A percentile compares a stretch with the other conserved stretches of the same genome.
These are phyloP conservation scores for Candida ortonii DNA, from an alignment of 805 yeast species.

Conservation along the genomic window DNA sequence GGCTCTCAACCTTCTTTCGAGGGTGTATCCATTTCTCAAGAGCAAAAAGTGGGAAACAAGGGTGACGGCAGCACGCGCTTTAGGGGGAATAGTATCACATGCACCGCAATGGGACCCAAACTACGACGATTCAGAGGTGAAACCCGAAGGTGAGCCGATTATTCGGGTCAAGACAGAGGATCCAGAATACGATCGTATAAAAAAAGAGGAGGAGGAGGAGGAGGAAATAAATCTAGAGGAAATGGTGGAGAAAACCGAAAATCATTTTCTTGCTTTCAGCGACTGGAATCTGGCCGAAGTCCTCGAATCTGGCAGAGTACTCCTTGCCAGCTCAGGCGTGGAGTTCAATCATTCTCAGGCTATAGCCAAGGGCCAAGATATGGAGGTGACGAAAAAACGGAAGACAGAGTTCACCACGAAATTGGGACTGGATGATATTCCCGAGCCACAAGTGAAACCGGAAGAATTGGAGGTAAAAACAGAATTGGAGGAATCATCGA, in stretches of 20 bases:
- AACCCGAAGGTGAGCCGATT: constrained; percentile 5
- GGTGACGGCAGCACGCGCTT: constrained; percentile 88
- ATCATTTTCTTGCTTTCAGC: constrained; percentile 45
- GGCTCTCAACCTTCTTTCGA: constrained; percentile 70
- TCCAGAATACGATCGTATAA: constrained; percentile 17
- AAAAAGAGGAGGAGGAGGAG: constrained; percentile 27
- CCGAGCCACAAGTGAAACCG: constrained; percentile 15
- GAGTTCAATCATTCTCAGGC: constrained; percentile 29
- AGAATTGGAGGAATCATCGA: constrained; percentile 6
- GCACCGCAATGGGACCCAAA: constrained; percentile 86
- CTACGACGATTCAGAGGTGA: constrained; percentile 23
- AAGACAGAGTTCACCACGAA: constrained; percentile 31
- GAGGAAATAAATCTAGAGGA: constrained; percentile 31
- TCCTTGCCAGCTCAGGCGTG: constrained; percentile 63
- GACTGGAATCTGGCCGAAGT: constrained; percentile 50
- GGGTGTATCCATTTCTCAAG: constrained; percentile 86
- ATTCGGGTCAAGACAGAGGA: constrained; percentile 13
- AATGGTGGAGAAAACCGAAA: constrained; percentile 43
- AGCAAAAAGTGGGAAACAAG: constrained; percentile 94
- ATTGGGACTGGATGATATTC: constrained; percentile 27
- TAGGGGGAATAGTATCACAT: constrained; percentile 86
- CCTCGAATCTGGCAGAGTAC: constrained; percentile 48
- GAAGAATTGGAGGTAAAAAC: constrained; percentile 10
- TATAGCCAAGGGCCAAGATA: constrained; percentile 7
- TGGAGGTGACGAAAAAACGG: constrained; percentile 16